Evolutionary conservation across 768 basidiomycete species (phyloP).

Genomic region (Xerocomus spinulosus): DNA sequence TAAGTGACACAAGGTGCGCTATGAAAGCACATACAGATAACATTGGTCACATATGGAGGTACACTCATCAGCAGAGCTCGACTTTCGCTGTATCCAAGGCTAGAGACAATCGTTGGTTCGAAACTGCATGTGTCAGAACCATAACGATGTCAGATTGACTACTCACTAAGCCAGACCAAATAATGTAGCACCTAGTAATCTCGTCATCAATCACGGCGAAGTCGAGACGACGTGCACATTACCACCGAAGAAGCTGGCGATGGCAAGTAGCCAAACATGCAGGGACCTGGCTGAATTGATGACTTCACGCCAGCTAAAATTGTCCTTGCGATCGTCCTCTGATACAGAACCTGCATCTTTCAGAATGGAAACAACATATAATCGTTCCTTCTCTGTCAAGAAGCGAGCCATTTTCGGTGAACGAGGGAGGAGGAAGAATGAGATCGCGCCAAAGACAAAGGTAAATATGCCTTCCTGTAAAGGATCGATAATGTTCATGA

Average conservation of each 20-base stretch:
- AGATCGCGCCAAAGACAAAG: conserved; percentile 46
- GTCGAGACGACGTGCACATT: conserved; percentile 14
- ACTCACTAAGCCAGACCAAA: conserved; percentile 24
- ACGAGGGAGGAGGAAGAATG: conserved; percentile 47
- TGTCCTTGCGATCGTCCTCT: conserved; percentile 39
- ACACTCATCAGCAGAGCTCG: conserved; percentile 61
- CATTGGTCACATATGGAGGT: conserved; percentile 46
- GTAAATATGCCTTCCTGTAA: conserved; percentile 59
- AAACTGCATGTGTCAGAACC: conserved; percentile 51
- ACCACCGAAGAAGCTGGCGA: conserved; percentile 52
- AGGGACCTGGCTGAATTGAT: conserved; percentile 44
- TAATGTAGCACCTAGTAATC: conserved; percentile 12
- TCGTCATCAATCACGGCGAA: not conserved
- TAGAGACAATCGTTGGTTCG: conserved; percentile 64
- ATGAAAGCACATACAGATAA: conserved; percentile 35
- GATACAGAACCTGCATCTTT: conserved; percentile 29
- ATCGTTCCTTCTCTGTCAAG: conserved; percentile 46
- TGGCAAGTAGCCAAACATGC: conserved; percentile 49
- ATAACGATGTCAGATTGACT: conserved; percentile 5
- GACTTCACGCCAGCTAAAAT: conserved; percentile 57
- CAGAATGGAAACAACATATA: conserved; percentile 36
- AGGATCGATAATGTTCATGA: no score
- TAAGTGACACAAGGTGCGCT: not conserved
- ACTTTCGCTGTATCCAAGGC: conserved; percentile 51
- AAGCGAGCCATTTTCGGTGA: conserved; percentile 45